A percentile compares a stretch with the other conserved stretches of the same genome.
These are phyloP conservation scores for Pichia deserticola DNA, from an alignment of 805 yeast species.

Conservation along the genomic window DNA sequence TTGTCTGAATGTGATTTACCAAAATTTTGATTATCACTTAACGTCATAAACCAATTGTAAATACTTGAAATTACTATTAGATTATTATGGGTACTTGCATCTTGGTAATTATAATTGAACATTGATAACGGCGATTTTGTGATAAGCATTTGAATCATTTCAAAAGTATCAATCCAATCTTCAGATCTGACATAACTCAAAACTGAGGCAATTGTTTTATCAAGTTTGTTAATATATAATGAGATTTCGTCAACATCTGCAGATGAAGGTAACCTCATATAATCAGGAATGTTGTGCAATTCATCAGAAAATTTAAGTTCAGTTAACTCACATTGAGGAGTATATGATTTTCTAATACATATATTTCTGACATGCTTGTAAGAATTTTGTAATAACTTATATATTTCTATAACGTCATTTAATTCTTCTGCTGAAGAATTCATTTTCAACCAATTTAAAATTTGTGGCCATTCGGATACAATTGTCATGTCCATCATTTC, in stretches of 20 bases:
- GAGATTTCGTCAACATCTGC: slow-evolving; percentile 45
- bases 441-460: slow-evolving; percentile 22
- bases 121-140: slow-evolving; percentile 49
- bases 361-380: slow-evolving; percentile 61
- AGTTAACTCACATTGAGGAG: slow-evolving; percentile 44
- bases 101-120: slow-evolving; percentile 45
- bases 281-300: slow-evolving; percentile 33
- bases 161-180: slow-evolving; percentile 77
- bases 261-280: slow-evolving; percentile 19
- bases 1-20: not conserved
- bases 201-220: slow-evolving; percentile 50
- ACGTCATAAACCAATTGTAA: slow-evolving; percentile 58
- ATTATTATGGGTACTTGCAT: slow-evolving; percentile 38
- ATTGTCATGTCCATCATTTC: slow-evolving; percentile 64
- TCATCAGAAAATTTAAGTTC: slow-evolving; percentile 36
- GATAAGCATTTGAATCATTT: slow-evolving; percentile 62
- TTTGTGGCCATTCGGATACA: slow-evolving; percentile 39
- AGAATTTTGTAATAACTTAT: slow-evolving; percentile 29
- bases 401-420: slow-evolving; percentile 17
- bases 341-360: slow-evolving; percentile 63
- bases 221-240: slow-evolving; percentile 55
- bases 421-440: slow-evolving; percentile 12
- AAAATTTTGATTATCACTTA: slow-evolving; percentile 34
- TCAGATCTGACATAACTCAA: slow-evolving; percentile 50
- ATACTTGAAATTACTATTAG: slow-evolving; percentile 58